Percentiles rank a stretch among this genome's conserved stretches.
These are phyloP conservation scores for Cetraspora pellucida DNA, from an alignment of 192 early-diverging fungal species.

Conservation along the genomic window DNA sequence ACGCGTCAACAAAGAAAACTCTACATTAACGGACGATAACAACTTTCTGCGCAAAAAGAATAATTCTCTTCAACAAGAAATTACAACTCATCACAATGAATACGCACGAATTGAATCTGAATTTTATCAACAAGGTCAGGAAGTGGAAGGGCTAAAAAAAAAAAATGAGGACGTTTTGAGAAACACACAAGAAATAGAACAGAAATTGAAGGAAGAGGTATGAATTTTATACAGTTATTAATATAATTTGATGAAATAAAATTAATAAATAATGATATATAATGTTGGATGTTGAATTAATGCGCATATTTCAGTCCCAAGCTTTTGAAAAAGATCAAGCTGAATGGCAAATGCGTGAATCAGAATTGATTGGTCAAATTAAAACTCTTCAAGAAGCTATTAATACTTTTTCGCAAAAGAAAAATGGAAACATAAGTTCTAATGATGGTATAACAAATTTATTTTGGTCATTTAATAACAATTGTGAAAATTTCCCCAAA, in stretches of 20 bases:
- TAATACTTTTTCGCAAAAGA: slow-evolving; percentile 16
- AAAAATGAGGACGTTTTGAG: slow-evolving; percentile 21
- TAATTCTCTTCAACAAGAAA: slow-evolving; percentile 8
- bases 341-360: slow-evolving; percentile 29
- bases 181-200: slow-evolving; percentile 26
- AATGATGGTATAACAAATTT: background rate
- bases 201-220: slow-evolving; percentile 34
- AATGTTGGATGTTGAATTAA: background rate
- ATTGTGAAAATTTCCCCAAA: background rate
- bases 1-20: too few relatives aligned
- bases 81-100: slow-evolving; percentile 21
- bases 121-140: slow-evolving; percentile 30
- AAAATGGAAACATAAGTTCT: background rate
- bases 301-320: slow-evolving; percentile 15
- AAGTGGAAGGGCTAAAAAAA: slow-evolving; percentile 28
- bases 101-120: slow-evolving; percentile 26
- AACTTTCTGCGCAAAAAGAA: slow-evolving; percentile 26
- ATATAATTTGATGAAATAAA: too few relatives aligned
- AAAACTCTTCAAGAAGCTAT: slow-evolving; percentile 31
- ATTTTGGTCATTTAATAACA: background rate
- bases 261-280: background rate
- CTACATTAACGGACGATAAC: slow-evolving; percentile 19
- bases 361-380: slow-evolving; percentile 20
- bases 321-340: slow-evolving; percentile 31
- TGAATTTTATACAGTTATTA: background rate